Evolutionary conservation across 768 basidiomycete genomes (phyloP).

Genomic region (Lactifluus rugatus): DNA sequence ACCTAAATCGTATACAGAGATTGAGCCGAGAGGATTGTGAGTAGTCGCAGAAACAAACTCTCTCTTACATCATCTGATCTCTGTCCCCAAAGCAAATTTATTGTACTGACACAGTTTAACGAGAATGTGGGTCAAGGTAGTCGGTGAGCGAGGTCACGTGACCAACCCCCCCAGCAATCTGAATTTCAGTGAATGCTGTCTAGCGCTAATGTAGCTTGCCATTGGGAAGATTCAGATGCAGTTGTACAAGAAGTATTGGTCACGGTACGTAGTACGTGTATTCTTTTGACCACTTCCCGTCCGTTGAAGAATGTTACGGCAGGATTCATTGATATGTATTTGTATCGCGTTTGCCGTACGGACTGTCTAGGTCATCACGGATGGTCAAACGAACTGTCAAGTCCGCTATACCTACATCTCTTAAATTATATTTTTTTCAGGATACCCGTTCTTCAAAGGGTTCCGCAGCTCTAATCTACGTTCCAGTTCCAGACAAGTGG

Average conservation of each 20-base stretch:
- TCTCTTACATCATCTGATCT: conserved; percentile 8
- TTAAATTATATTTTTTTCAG: conserved; percentile 12
- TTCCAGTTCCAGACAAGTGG: background rate
- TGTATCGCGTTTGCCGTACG: conserved; percentile 55
- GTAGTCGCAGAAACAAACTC: background rate
- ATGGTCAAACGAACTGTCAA: background rate
- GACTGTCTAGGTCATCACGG: conserved; percentile 26
- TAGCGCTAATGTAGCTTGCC: conserved; percentile 74
- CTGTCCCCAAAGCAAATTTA: conserved; percentile 56
- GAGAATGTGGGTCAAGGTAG: conserved; percentile 82
- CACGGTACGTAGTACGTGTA: conserved; percentile 46
- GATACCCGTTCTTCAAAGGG: background rate
- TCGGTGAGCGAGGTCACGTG: conserved; percentile 39
- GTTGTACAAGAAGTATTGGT: conserved; percentile 70
- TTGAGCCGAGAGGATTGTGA: conserved; percentile 72
- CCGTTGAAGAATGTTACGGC: conserved; percentile 14
- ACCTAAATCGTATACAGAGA: conserved; percentile 33
- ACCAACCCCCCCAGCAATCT: background rate
- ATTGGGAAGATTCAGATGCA: conserved; percentile 81
- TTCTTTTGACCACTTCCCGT: conserved; percentile 6
- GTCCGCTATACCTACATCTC: conserved; percentile 14
- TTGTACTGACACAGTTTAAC: conserved; percentile 76
- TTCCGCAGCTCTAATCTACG: background rate
- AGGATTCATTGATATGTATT: conserved; percentile 67
- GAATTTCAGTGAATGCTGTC: background rate